Conservation (phyloP, 139 green algal species). For the Chlamydomonas urium region DNA sequence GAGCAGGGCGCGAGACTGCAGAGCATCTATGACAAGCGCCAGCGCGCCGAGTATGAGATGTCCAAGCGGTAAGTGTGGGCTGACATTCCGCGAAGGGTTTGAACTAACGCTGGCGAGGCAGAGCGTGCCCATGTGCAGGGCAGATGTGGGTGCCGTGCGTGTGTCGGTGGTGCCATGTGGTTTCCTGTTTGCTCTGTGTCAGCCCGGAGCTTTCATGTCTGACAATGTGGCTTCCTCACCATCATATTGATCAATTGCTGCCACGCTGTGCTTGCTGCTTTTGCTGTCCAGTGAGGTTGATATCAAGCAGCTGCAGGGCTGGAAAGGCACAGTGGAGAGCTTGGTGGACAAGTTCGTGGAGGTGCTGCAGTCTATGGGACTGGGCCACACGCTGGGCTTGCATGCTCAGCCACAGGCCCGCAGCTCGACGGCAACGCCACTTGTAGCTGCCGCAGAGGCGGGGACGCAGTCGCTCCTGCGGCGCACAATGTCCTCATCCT, state of each 20-base stretch:
- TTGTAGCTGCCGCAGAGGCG: too few relatives aligned
- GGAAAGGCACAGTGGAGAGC: conserved; percentile 60
- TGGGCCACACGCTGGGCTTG: too few relatives aligned
- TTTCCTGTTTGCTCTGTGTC: too few relatives aligned
- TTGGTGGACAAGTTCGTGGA: conserved; percentile 56
- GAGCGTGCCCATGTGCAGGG: too few relatives aligned
- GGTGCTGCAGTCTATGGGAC: conserved; percentile 17
- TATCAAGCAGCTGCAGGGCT: conserved; percentile 79
- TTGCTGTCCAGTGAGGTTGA: conserved; percentile 64
- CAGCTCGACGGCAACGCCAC: background rate
- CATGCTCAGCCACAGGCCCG: too few relatives aligned
- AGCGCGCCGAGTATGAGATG: conserved; percentile 68
- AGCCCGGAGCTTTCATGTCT: too few relatives aligned
- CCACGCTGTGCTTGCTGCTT: background rate
- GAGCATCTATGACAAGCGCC: conserved; percentile 69
- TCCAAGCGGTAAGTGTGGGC: conserved; percentile 45
- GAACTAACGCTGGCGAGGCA: too few relatives aligned
- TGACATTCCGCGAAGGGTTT: too few relatives aligned
- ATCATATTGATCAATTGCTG: too few relatives aligned
- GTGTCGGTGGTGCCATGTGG: too few relatives aligned
- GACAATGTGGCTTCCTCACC: too few relatives aligned
- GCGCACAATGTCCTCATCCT: background rate
- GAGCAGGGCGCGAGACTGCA: conserved; percentile 73
- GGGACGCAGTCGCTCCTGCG: background rate
- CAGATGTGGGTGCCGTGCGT: too few relatives aligned